Evolutionary conservation across 176 grass and related monocot species (phyloP).

Genomic region (Microstegium vimineum): DNA sequence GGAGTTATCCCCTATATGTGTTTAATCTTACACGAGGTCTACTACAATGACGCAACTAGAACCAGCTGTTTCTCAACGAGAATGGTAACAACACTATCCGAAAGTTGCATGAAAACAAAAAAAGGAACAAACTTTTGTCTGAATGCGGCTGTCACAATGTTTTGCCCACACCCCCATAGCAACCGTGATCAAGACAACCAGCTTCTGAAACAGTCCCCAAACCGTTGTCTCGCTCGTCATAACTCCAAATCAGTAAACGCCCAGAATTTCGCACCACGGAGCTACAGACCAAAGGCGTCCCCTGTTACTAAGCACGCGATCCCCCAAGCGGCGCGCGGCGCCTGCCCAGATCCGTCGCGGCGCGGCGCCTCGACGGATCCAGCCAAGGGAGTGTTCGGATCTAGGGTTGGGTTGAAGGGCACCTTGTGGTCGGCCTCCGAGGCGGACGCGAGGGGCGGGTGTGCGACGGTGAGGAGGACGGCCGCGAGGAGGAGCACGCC

Average conservation of each 20-base stretch:
- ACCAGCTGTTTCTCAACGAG: not conserved
- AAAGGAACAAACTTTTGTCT: not conserved
- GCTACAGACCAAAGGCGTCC: constrained; percentile 14
- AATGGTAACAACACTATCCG: not conserved
- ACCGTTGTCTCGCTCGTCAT: not conserved
- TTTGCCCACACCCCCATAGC: not conserved
- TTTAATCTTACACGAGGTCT: not conserved
- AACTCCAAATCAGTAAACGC: not conserved
- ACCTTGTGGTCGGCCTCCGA: constrained; percentile 88
- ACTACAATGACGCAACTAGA: constrained; percentile 2
- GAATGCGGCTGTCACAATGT: not conserved
- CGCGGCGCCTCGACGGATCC: constrained; percentile 16
- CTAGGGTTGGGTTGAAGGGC: not conserved
- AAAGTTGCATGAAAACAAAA: not conserved
- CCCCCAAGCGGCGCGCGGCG: not conserved
- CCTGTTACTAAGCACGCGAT: not conserved
- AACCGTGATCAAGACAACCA: not conserved
- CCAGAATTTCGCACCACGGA: not conserved
- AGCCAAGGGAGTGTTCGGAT: constrained; percentile 7
- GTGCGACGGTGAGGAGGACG: constrained; percentile 5
- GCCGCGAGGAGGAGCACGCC: not conserved
- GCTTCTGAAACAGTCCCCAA: not conserved
- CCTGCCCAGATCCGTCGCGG: constrained; percentile 9
- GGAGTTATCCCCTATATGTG: not conserved
- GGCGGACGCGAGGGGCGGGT: constrained; percentile 34